phyloP scores from a whole-genome alignment of 2,329 filamentous ascomycete genomes.

The Thermothelomyces thermophilus region DNA sequence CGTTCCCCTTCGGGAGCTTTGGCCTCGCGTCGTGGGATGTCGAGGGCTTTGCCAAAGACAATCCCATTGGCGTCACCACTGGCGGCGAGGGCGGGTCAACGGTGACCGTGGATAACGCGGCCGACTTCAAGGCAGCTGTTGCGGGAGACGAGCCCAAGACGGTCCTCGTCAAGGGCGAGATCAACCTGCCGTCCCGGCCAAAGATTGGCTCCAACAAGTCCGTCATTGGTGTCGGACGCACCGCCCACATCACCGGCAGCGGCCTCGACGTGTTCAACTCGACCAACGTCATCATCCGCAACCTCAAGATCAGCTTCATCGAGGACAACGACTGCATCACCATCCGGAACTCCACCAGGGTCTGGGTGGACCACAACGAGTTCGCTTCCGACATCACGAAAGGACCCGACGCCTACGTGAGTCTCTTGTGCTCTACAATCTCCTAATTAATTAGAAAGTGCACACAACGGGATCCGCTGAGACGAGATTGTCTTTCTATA shows the following conservation, averaged over 20 bases:
- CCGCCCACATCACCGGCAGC: conserved; percentile 30
- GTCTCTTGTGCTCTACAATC: conserved; percentile 2
- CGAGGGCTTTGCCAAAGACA: conserved; percentile 29
- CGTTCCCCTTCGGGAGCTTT: conserved; percentile 7
- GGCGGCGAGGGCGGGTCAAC: conserved; percentile 41
- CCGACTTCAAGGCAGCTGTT: conserved; percentile 39
- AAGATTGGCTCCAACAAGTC: conserved; percentile 40
- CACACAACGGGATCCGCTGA: neutral
- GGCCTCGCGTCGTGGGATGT: conserved; percentile 20
- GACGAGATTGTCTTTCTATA: too few relatives aligned
- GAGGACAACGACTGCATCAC: conserved; percentile 38
- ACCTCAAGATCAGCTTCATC: conserved; percentile 29
- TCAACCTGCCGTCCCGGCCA: conserved; percentile 35
- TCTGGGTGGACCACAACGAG: conserved; percentile 44
- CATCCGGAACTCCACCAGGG: conserved; percentile 38
- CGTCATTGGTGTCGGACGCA: conserved; percentile 30
- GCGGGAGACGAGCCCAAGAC: conserved; percentile 35
- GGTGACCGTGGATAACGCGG: conserved; percentile 38
- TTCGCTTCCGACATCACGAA: conserved; percentile 36
- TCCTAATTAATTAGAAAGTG: neutral
- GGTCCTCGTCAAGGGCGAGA: conserved; percentile 37
- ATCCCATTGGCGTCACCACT: conserved; percentile 34
- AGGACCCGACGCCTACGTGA: conserved; percentile 34
- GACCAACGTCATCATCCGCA: conserved; percentile 34
- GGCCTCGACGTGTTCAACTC: conserved; percentile 30